A percentile compares a stretch with the other conserved stretches of the same genome.
phyloP scores from a whole-genome alignment of 148 eudicot genomes.

The Linanthus parryae region DNA sequence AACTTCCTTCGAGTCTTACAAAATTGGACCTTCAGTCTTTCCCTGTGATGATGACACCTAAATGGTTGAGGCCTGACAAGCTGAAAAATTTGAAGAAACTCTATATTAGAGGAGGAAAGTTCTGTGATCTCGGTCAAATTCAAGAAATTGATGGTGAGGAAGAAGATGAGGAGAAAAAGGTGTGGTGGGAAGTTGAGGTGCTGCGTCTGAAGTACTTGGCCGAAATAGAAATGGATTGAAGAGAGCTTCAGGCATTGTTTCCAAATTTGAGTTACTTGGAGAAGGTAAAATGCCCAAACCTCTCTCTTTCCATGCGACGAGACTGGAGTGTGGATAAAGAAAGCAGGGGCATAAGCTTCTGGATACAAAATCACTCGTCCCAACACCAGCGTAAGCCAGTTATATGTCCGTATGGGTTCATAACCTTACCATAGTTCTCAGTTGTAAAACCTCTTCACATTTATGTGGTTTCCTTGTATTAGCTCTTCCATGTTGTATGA shows the following conservation, averaged over 20 bases:
- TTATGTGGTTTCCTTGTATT: no score
- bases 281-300: constrained; percentile 23
- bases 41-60: constrained; percentile 15
- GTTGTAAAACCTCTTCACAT: no score
- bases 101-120: constrained; percentile 40
- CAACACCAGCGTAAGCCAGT: no score
- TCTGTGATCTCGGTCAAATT: constrained; percentile 18
- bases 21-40: constrained; percentile 39
- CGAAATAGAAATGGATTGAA: constrained; percentile 13
- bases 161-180: not conserved
- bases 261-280: no score
- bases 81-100: constrained; percentile 22
- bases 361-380: no score
- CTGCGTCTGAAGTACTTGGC: constrained; percentile 19
- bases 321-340: constrained; percentile 31
- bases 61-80: constrained; percentile 15
- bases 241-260: constrained; percentile 5
- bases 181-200: constrained; percentile 25
- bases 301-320: constrained; percentile 28
- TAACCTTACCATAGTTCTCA: no score
- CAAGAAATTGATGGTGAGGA: not conserved
- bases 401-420: no score
- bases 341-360: no score
- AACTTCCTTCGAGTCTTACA: constrained; percentile 13
- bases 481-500: no score